phyloP scores from a whole-genome alignment of 2,329 filamentous ascomycete species.

The Coniochaeta hoffmannii region DNA sequence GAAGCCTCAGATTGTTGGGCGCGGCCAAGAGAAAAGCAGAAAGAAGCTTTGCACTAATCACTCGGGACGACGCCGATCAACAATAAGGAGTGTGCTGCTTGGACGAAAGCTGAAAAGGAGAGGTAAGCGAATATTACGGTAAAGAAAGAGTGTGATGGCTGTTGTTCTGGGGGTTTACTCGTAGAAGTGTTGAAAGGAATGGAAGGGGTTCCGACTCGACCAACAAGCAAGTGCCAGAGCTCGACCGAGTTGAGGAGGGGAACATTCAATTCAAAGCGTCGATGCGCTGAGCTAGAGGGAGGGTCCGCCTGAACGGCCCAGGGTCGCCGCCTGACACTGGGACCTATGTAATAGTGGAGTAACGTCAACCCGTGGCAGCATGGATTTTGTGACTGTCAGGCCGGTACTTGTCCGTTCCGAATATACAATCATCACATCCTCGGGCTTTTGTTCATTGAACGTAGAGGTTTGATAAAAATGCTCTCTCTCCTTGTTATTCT shows the following conservation, averaged over 20 bases:
- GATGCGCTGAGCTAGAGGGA: too few species aligned
- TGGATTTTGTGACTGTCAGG: background rate
- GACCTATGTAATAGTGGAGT: background rate
- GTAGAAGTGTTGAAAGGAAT: background rate
- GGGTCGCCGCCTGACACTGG: background rate
- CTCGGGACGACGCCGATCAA: background rate
- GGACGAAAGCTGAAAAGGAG: background rate
- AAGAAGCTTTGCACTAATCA: background rate
- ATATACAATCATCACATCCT: background rate
- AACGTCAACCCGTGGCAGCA: background rate
- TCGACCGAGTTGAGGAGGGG: slow-evolving; percentile 1
- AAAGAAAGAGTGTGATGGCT: background rate
- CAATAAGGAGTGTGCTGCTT: background rate
- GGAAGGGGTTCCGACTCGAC: background rate
- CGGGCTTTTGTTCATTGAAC: background rate
- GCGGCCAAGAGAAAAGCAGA: background rate
- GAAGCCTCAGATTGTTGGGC: background rate
- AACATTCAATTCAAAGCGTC: too few species aligned
- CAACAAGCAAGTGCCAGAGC: background rate
- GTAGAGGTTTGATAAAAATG: too few species aligned
- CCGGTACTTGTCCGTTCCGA: background rate
- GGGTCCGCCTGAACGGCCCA: too few species aligned
- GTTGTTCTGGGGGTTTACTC: background rate
- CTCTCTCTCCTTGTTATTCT: too few species aligned
- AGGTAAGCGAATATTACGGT: background rate